Conservation (phyloP, 2,329 filamentous ascomycete species). For the Fusarium pseudonygamai region DNA sequence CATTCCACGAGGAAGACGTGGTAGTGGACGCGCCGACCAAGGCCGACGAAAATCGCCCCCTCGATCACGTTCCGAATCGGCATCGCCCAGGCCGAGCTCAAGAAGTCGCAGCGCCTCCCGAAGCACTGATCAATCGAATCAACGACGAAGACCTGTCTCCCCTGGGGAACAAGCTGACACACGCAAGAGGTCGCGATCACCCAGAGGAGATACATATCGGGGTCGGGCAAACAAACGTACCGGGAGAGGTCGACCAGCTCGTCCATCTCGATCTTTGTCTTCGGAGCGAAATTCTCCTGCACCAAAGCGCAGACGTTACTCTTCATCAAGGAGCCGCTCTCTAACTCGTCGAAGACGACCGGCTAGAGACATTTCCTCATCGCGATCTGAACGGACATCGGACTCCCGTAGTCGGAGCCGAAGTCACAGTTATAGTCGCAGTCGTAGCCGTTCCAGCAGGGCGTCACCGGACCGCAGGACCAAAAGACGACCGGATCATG, state of each 20-base stretch:
- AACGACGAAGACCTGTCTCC: slow-evolving; percentile 47
- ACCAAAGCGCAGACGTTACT: slow-evolving; percentile 62
- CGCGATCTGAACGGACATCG: slow-evolving; percentile 52
- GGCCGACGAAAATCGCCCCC: slow-evolving; percentile 45
- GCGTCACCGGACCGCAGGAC: slow-evolving; percentile 33
- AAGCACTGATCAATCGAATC: slow-evolving; percentile 46
- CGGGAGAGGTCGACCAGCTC: slow-evolving; percentile 36
- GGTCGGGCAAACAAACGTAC: slow-evolving; percentile 36
- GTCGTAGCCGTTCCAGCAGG: slow-evolving; percentile 30
- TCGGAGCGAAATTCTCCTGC: slow-evolving; percentile 53
- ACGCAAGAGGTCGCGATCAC: slow-evolving; percentile 54
- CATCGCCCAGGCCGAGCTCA: slow-evolving; percentile 47
- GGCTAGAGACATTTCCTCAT: slow-evolving; percentile 51
- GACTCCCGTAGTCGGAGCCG: slow-evolving; percentile 45
- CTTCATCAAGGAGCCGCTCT: slow-evolving; percentile 59
- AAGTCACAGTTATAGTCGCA: slow-evolving; percentile 24
- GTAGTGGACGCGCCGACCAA: slow-evolving; percentile 53
- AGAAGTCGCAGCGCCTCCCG: slow-evolving; percentile 46
- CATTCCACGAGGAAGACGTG: slow-evolving; percentile 59
- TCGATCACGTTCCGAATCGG: slow-evolving; percentile 49
- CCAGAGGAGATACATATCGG: slow-evolving; percentile 43
- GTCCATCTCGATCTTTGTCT: slow-evolving; percentile 50
- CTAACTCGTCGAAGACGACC: slow-evolving; percentile 51
- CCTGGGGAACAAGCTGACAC: slow-evolving; percentile 46
- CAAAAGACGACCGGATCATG: slow-evolving; percentile 13